Evolutionary conservation across 345 rosid genomes (phyloP).

Genomic region (Citrus medica): DNA sequence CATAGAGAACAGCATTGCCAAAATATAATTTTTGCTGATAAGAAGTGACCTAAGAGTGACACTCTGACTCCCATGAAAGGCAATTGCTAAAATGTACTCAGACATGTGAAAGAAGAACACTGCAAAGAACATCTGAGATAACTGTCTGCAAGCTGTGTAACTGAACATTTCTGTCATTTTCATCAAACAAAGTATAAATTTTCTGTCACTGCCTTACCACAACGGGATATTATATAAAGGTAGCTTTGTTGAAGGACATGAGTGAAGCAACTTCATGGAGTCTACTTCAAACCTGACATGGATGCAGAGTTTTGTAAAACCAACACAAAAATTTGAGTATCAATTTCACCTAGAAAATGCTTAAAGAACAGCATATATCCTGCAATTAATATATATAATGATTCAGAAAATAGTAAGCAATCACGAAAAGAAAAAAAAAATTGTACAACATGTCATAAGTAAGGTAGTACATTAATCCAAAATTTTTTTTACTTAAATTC

Average conservation of each 20-base stretch:
- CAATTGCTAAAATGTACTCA: slow-evolving; percentile 53
- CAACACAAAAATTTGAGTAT: slow-evolving; percentile 12
- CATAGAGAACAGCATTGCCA: slow-evolving; percentile 52
- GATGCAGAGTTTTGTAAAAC: slow-evolving; percentile 11
- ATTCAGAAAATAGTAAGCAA: neutral
- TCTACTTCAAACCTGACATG: slow-evolving; percentile 35
- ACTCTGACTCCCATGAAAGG: slow-evolving; percentile 50
- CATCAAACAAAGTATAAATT: neutral
- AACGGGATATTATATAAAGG: neutral
- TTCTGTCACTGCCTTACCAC: neutral
- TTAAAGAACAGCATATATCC: slow-evolving; percentile 13
- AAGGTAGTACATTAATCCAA: neutral
- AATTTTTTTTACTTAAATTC: neutral
- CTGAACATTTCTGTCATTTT: slow-evolving; percentile 53
- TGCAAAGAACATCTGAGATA: slow-evolving; percentile 53
- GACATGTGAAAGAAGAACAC: slow-evolving; percentile 61
- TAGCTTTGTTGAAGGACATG: neutral
- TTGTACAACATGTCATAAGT: neutral
- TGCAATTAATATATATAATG: neutral
- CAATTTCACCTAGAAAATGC: slow-evolving; percentile 15
- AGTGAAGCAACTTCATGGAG: slow-evolving; percentile 6
- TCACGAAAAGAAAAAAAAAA: neutral
- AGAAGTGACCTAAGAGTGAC: slow-evolving; percentile 61
- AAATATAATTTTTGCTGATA: slow-evolving; percentile 51
- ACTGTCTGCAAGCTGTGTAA: slow-evolving; percentile 47